These are phyloP conservation scores for Suillus fuscotomentosus DNA, from an alignment of 768 basidiomycete species.

Conservation along the genomic window DNA sequence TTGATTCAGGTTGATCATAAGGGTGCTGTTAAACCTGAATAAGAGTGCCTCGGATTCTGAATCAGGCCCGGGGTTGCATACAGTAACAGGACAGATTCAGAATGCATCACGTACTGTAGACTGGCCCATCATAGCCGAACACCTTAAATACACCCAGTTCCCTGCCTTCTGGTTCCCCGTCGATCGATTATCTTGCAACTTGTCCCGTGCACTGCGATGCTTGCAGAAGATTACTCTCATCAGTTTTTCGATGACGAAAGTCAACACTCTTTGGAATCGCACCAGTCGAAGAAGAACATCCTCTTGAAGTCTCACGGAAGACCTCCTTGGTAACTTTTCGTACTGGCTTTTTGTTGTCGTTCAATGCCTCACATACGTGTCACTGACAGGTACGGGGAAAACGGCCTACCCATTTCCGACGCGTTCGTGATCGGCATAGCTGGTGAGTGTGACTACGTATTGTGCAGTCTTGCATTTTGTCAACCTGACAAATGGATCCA, in stretches of 20 bases:
- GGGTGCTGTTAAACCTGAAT: background rate
- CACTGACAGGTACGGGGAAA: conserved; percentile 67
- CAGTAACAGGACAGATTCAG: background rate
- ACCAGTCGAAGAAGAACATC: conserved; percentile 60
- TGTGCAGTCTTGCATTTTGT: background rate
- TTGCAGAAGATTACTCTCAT: conserved; percentile 23
- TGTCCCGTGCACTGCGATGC: conserved; percentile 15
- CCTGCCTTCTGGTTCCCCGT: background rate
- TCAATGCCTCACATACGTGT: conserved; percentile 14
- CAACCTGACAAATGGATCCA: conserved; percentile 22
- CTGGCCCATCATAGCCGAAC: conserved; percentile 24
- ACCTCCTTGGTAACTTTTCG: conserved; percentile 66
- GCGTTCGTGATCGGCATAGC: conserved; percentile 87
- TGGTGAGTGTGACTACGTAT: conserved; percentile 43
- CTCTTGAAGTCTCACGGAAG: conserved; percentile 82
- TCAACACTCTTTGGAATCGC: conserved; percentile 18
- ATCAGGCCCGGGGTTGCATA: background rate
- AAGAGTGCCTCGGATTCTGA: background rate
- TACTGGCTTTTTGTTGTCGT: conserved; percentile 1
- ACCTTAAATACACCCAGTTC: conserved; percentile 22
- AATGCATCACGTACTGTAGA: background rate
- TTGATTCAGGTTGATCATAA: background rate
- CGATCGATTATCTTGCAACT: background rate
- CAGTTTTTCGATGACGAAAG: conserved; percentile 22
- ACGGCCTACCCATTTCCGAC: conserved; percentile 65